phyloP scores from a whole-genome alignment of 805 yeast genomes.

The Schizosaccharomyces octosporus region DNA sequence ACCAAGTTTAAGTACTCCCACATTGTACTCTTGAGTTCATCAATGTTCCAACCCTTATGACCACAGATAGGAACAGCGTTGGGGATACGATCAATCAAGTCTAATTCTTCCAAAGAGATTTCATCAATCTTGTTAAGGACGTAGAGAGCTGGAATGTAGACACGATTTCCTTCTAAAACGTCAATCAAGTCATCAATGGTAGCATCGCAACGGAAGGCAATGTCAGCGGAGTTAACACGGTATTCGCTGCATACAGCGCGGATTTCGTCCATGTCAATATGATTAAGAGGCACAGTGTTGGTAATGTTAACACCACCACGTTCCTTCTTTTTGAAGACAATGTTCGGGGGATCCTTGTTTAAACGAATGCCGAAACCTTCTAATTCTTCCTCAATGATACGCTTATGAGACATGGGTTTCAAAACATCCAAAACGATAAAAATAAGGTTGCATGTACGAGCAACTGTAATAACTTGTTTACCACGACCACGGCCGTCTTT shows the following conservation, averaged over 20 bases:
- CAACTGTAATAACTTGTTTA: constrained; percentile 94
- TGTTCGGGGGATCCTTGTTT: constrained; percentile 76
- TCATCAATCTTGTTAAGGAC: constrained; percentile 91
- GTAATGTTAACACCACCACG: constrained; percentile 90
- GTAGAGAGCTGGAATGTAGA: constrained; percentile 85
- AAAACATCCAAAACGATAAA: constrained; percentile 89
- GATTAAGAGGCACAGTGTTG: constrained; percentile 77
- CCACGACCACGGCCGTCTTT: constrained; percentile 96
- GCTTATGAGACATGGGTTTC: constrained; percentile 84
- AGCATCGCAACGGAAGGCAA: constrained; percentile 91
- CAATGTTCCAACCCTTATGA: constrained; percentile 90
- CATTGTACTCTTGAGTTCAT: constrained; percentile 81
- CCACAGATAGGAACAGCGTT: constrained; percentile 93
- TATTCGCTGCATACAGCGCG: constrained; percentile 91
- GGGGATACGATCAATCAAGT: constrained; percentile 72
- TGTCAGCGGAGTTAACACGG: constrained; percentile 83
- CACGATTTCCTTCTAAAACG: constrained; percentile 72
- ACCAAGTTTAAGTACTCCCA: constrained; percentile 82
- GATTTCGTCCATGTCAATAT: constrained; percentile 75
- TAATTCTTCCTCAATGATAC: constrained; percentile 76
- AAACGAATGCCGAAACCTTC: constrained; percentile 95
- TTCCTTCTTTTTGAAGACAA: constrained; percentile 73
- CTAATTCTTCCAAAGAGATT: constrained; percentile 78
- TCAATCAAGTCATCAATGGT: constrained; percentile 92
- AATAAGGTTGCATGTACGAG: constrained; percentile 84